Evolutionary conservation across 176 grass and related monocot genomes (phyloP), one percentile per base, ranked within the genome.

Genomic region (Aechmea fasciata): DNA sequence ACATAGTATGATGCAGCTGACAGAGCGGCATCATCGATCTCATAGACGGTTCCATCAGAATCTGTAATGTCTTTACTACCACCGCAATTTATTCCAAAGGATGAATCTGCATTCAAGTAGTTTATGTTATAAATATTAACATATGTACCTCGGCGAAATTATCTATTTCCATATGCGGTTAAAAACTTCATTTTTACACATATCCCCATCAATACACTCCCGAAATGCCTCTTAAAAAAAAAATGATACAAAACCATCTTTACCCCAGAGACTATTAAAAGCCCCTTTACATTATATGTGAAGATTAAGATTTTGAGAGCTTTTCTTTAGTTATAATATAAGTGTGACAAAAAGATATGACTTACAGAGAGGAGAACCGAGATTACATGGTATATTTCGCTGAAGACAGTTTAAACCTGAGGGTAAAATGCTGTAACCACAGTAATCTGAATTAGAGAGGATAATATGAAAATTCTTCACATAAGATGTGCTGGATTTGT

Each of bases 51-150:
- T 12, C 55, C 77, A 77, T 90, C 94, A 71, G 86, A 87, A 11
- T 77, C 79, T 57, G 74, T 77, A 63, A 92, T 52, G 0, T 87
- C 20, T 78, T 15, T 74, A 2, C 1, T 48, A 57, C 77, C 85
- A 29, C 94, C 94, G 79, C 74, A 90, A 18, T 81, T 75, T 71
- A 97, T 83, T 13, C 82, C 94, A 64, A 97, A 82, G n/a, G 78
- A 79, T 28, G 73, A 66, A 81, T 83, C 94, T 97, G 77, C 51
- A 82, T 69, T 18, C 19, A 67, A 61, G 55, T 22, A 61, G 2
- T 59, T 5, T 59, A 59, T 9, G 4, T 59, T 15, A 14, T 10
- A 17, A 15, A 15, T 17, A 9, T 59, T 59, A 17, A 18, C 55
- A 17, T 20, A 6, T 59, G 55, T 9, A 22, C 2, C 20, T 22